Evolutionary conservation across 306 rosid genomes (phyloP).

Genomic region (Ziziphus jujuba): DNA sequence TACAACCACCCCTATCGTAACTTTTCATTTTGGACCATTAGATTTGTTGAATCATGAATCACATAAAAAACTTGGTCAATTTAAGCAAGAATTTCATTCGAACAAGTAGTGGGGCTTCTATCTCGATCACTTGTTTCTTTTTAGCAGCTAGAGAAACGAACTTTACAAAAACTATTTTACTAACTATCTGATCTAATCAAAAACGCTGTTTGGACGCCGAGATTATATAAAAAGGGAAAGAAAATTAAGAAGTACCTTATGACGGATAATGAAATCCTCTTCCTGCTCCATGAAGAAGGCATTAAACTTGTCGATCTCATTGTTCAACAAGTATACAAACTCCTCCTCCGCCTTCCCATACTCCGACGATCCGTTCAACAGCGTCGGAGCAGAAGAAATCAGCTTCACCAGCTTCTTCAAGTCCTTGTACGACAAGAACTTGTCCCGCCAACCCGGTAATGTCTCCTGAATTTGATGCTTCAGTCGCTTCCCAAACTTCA

Average conservation of each 20-base stretch:
- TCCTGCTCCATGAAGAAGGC: slow-evolving; percentile 76
- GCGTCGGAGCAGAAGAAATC: slow-evolving; percentile 37
- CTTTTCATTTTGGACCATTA: not conserved
- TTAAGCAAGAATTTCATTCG: not conserved
- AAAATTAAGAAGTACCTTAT: slow-evolving; percentile 40
- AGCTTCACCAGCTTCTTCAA: slow-evolving; percentile 68
- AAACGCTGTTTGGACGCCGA: not conserved
- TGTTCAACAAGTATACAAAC: slow-evolving; percentile 68
- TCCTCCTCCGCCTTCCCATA: slow-evolving; percentile 51
- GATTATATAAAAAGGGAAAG: not conserved
- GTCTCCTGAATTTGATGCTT: slow-evolving; percentile 74
- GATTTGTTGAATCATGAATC: not conserved
- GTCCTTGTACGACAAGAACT: slow-evolving; percentile 79
- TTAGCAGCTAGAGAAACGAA: too few relatives aligned
- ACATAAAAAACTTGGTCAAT: too few relatives aligned
- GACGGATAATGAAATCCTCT: slow-evolving; percentile 77
- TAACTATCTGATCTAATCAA: not conserved
- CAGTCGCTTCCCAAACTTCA: slow-evolving; percentile 88
- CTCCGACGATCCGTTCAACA: slow-evolving; percentile 32
- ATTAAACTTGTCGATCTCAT: slow-evolving; percentile 86
- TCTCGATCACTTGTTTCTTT: too few relatives aligned
- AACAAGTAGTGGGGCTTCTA: not conserved
- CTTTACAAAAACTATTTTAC: not conserved
- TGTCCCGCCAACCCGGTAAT: slow-evolving; percentile 74
- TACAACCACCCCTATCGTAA: not conserved